Evolutionary conservation across 805 yeast species (phyloP).

Genomic region (Ogataea sp.): DNA sequence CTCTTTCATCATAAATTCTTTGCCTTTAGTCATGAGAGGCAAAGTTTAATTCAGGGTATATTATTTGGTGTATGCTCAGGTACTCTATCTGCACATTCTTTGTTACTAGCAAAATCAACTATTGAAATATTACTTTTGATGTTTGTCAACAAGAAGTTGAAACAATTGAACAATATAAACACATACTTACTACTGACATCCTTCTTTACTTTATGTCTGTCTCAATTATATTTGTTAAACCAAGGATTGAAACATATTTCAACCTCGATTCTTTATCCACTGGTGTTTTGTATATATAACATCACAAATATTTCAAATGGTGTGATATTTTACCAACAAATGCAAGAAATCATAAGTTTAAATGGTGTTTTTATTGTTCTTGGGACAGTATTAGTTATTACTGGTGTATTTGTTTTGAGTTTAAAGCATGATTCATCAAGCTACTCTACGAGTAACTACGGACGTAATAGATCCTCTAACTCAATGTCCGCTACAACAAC

Average conservation of each 20-base stretch:
- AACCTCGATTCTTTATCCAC: conserved; percentile 74
- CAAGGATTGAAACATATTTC: conserved; percentile 62
- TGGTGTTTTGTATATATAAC: conserved; percentile 80
- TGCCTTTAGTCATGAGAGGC: conserved; percentile 9
- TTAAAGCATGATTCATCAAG: conserved; percentile 31
- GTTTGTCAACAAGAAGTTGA: conserved; percentile 22
- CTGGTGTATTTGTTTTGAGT: conserved; percentile 65
- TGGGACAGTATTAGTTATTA: conserved; percentile 44
- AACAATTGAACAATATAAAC: conserved; percentile 27
- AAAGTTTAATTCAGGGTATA: conserved; percentile 42
- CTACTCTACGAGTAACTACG: not conserved
- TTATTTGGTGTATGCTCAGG: conserved; percentile 67
- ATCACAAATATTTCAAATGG: conserved; percentile 61
- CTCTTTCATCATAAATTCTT: not conserved
- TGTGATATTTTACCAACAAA: conserved; percentile 48
- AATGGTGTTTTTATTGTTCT: conserved; percentile 32
- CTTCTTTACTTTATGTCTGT: conserved; percentile 56
- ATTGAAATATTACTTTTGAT: conserved; percentile 57
- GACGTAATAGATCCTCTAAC: too few relatives aligned
- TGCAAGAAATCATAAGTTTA: conserved; percentile 26
- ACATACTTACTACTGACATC: conserved; percentile 43
- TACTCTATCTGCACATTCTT: conserved; percentile 74
- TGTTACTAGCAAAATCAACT: conserved; percentile 76
- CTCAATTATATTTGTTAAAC: conserved; percentile 68
- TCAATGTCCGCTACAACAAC: conserved; percentile 22